Evolutionary conservation across 352 stramenopile genomes (phyloP).

Genomic region (Phytophthora idaei): DNA sequence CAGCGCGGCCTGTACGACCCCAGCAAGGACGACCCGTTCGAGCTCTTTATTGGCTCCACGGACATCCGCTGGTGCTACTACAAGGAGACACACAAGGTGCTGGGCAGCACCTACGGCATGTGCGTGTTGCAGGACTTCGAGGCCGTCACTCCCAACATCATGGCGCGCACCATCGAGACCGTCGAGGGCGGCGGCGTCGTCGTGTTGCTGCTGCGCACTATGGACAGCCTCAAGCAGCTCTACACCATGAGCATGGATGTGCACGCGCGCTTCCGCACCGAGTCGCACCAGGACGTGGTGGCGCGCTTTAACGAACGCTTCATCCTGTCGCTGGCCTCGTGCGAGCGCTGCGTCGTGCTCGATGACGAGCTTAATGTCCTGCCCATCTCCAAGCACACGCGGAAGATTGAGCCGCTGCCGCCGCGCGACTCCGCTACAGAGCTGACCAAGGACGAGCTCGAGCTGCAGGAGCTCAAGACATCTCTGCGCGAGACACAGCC

Average conservation of each 20-base stretch:
- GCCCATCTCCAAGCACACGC: slow-evolving; percentile 93
- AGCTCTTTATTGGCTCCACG: slow-evolving; percentile 98
- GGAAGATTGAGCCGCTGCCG: slow-evolving; percentile 87
- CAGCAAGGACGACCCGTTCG: slow-evolving; percentile 96
- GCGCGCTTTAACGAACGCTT: slow-evolving; percentile 99
- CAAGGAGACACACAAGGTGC: slow-evolving; percentile 99
- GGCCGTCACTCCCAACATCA: slow-evolving; percentile 98
- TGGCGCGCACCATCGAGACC: slow-evolving; percentile 99
- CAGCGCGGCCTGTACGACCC: slow-evolving; percentile 93
- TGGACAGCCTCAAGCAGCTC: slow-evolving; percentile 98
- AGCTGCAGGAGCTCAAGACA: slow-evolving; percentile 95
- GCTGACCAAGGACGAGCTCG: slow-evolving; percentile 78
- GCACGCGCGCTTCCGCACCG: slow-evolving; percentile 90
- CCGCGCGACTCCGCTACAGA: slow-evolving; percentile 61
- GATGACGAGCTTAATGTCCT: slow-evolving; percentile 99
- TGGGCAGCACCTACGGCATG: slow-evolving; percentile 98
- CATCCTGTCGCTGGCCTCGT: slow-evolving; percentile 97
- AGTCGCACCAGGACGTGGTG: slow-evolving; percentile 95
- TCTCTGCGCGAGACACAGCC: slow-evolving; percentile 96
- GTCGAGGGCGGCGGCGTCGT: slow-evolving; percentile 98
- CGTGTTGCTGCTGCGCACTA: slow-evolving; percentile 97
- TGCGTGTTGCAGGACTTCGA: slow-evolving; percentile 99
- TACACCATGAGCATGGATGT: slow-evolving; percentile 99
- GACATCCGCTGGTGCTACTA: slow-evolving; percentile 99
- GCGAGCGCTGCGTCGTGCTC: slow-evolving; percentile 96